Evolutionary conservation across 257 asterid species (phyloP), one percentile per base, ranked within the genome.

Genomic region (Lycium barbarum): DNA sequence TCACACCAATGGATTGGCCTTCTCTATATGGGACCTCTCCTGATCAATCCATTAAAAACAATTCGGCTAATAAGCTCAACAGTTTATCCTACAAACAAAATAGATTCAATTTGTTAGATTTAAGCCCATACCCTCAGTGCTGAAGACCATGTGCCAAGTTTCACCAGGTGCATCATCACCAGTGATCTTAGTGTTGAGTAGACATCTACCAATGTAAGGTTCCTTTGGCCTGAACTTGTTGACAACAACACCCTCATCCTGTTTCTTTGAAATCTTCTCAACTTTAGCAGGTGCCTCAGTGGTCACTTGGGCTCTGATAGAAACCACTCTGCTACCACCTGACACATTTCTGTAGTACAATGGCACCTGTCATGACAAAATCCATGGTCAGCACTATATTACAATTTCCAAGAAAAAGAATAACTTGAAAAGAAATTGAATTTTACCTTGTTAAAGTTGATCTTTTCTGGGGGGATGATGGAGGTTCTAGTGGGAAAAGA

Each of bases 161-260:
- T 96, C 99, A 72, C 99, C 99, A 3, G 99, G 99, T 66, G 99
- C 98, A 38, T 96, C 98, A 67, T 96, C 99, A 8, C 94, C 98
- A 2, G 99, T 96, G 94, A 96, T 96, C 95, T 96, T 96, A 82
- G 98, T 95, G 95, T 95, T 96, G 67, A 96, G 93, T 65, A 96
- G 97, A 93, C 78, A 70, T 70, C 78, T 93, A 45, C 99, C 98
- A 65, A 81, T 22, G 57, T 95, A 96, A 1, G 99, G 99, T 2
- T 93, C 97, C 87, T 96, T 96, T n/a, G 99, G 99, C 95, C 79
- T 95, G 90, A 35, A 96, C 85, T 92, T 95, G 93, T 95, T 96
- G 17, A 93, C 97, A 20, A 92, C 81, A 9, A 96, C 92, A 43
- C 98, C 98, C 87, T 96, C 98, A 1, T 95, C 98, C 70, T 93